These are phyloP conservation scores for Coprinellus micaceus DNA, from an alignment of 768 basidiomycete species.

Conservation along the genomic window DNA sequence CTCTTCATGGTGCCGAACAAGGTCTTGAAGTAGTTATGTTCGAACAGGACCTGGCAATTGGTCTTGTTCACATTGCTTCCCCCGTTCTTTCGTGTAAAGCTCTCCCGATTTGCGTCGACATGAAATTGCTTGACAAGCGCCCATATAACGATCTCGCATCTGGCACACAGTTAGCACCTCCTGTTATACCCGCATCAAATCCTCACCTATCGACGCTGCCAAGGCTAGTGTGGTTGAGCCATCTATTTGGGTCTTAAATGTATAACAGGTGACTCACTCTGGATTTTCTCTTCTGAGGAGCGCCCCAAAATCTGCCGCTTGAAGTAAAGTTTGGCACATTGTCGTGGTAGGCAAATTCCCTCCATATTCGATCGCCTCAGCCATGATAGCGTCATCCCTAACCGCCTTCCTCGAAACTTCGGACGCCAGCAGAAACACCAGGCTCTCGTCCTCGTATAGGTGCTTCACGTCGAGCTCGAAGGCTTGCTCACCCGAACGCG, in stretches of 20 bases:
- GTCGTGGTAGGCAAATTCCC: not conserved
- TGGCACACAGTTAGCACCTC: not conserved
- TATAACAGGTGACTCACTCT: not conserved
- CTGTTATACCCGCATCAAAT: not conserved
- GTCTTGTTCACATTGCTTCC: not conserved
- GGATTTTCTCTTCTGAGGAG: not conserved
- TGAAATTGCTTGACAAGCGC: constrained; percentile 5
- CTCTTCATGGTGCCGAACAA: not conserved
- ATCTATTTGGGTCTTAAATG: not conserved
- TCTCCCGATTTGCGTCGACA: constrained; percentile 5
- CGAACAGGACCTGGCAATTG: constrained; percentile 5
- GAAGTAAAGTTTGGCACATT: not conserved
- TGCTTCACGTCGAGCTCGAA: not conserved
- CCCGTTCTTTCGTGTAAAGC: not conserved
- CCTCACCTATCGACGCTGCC: too few relatives aligned
- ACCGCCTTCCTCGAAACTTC: not conserved
- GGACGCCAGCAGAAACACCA: constrained; percentile 1
- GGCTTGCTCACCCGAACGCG: not conserved
- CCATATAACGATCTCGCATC: not conserved
- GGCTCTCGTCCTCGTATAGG: not conserved
- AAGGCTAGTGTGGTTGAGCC: not conserved
- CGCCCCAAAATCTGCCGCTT: constrained; percentile 2
- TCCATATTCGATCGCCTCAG: not conserved
- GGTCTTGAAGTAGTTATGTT: not conserved
- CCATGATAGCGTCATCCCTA: constrained; percentile 1